Evolutionary conservation across 805 yeast species (phyloP), one percentile per base, ranked within the genome.

Genomic region (Wickerhamomyces bovis): DNA sequence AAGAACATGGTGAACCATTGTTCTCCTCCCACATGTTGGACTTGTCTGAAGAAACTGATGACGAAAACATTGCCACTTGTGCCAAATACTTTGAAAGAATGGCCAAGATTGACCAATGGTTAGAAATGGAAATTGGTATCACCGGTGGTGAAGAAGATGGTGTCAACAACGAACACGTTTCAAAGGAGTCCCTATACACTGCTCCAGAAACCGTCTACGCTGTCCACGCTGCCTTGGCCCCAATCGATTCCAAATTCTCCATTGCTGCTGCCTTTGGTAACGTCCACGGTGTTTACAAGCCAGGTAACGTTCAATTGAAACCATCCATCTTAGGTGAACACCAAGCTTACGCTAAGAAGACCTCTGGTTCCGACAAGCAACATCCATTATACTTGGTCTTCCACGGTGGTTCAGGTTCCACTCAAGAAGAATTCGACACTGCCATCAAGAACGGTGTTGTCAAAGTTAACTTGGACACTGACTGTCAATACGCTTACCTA

Each of bases 111-210:
- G 78, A 81, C 76, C 98, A 92, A 78, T 94, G 94, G 94, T 82
- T 94, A 69, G 99, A 94, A 81, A 94, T 94, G 99, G 99, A 94
- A 80, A 94, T 94, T 69, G 99, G 99, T 83, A 94, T 94, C 83
- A 94, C 99, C 70, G 99, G 99, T 77, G 99, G 99, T 84, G 99
- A 94, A 80, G 99, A 94, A 77, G 99, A 94, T 69, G 99, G 99
- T 83, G 99, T 94, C 66, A 94, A 94, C 85, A 94, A 94, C 82
- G 95, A 92, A 74, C 78, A 81, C 70, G 97, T 88, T 58, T 80
- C 81, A 67, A 85, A 85, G 75, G 89, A 86, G 54, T 70, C 85
- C 55, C 77, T 94, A 64, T 94, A 92, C 86, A 94, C 99, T 61
- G 81, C 83, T 62, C 89, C 99, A 63, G 96, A 87, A 76, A 92